These are phyloP conservation scores for Dunaliella sp. DNA, from an alignment of 139 green algal genomes.

Conservation along the genomic window DNA sequence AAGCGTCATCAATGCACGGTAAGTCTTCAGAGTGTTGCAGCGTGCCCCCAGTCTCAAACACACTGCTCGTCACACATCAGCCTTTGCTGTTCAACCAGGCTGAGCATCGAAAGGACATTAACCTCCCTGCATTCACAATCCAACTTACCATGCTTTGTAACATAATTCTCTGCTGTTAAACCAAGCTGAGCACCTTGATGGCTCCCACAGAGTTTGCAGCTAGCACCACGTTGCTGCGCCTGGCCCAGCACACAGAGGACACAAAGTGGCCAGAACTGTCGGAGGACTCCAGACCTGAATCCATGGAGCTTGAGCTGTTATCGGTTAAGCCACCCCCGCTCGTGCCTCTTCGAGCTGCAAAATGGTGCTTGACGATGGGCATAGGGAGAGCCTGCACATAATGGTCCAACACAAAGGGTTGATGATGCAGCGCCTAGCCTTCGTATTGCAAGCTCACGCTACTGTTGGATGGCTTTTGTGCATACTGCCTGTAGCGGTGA, in stretches of 20 bases:
- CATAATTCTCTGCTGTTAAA: neutral
- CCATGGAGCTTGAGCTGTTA: neutral
- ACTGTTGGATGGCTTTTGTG: too few species aligned
- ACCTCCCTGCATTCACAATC: neutral
- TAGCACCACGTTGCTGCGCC: slow-evolving; percentile 32
- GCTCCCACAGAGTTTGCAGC: slow-evolving; percentile 40
- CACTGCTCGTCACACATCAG: neutral
- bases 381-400: neutral
- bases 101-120: neutral
- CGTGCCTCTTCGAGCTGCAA: neutral
- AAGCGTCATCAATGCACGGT: neutral
- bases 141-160: neutral
- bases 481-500: too few species aligned
- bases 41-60: neutral
- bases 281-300: neutral
- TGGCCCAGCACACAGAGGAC: slow-evolving; percentile 39
- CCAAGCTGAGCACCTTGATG: slow-evolving; percentile 36
- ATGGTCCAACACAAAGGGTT: too few species aligned
- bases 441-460: too few species aligned
- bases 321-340: neutral
- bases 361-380: neutral
- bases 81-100: neutral
- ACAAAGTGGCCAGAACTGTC: slow-evolving; percentile 31
- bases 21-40: neutral
- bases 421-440: too few species aligned